Evolutionary conservation across 2,329 filamentous ascomycete species (phyloP).

Genomic region (Byssochlamys sp.): DNA sequence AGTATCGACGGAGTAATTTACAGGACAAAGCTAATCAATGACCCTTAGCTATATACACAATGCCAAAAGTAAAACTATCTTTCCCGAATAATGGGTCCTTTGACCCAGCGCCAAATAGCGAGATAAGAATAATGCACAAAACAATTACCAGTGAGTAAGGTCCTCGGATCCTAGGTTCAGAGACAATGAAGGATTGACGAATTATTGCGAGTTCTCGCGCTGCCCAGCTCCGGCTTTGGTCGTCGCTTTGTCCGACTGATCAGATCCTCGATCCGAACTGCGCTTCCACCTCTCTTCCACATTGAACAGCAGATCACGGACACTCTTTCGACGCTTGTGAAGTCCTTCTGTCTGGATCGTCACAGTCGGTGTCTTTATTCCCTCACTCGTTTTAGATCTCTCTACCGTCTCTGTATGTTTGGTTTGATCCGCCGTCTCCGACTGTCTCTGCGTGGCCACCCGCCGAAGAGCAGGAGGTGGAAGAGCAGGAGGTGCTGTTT

Average conservation of each 20-base stretch:
- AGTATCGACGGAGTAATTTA: background rate
- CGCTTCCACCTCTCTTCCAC: background rate
- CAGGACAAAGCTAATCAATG: background rate
- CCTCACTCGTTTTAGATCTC: background rate
- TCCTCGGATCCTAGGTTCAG: background rate
- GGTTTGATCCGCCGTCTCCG: background rate
- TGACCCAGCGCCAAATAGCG: background rate
- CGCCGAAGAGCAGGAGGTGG: background rate
- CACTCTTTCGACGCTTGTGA: constrained; percentile 4
- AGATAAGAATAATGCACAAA: background rate
- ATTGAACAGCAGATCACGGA: constrained; percentile 5
- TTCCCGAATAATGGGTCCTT: background rate
- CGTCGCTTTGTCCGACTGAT: background rate
- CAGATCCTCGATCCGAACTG: background rate
- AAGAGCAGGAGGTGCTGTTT: background rate
- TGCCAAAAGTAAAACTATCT: background rate
- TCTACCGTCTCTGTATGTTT: background rate
- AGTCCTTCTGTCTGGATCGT: background rate
- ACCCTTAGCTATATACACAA: background rate
- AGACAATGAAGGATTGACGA: background rate
- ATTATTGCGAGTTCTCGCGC: background rate
- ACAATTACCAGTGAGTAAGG: background rate
- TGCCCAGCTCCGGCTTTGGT: background rate
- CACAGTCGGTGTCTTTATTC: background rate
- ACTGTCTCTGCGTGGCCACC: background rate